phyloP scores from a whole-genome alignment of 352 stramenopile species.

The Phytophthora tubulina region DNA sequence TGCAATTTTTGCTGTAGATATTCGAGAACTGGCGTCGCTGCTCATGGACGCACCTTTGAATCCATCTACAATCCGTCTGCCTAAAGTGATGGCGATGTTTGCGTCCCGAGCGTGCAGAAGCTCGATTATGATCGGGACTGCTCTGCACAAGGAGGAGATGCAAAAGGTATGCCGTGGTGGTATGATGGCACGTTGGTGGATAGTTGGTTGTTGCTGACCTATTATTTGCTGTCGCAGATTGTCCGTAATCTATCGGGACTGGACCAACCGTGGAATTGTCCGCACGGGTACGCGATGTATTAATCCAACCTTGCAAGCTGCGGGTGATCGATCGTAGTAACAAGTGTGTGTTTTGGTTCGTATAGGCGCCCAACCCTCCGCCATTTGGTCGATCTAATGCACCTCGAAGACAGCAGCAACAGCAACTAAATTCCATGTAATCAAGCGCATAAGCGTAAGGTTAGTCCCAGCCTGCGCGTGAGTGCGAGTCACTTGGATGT shows the following conservation, averaged over 20 bases:
- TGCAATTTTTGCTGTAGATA: constrained; percentile 56
- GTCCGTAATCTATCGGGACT: constrained; percentile 91
- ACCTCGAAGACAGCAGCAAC: constrained; percentile 47
- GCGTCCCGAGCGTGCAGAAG: constrained; percentile 94
- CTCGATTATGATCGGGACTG: constrained; percentile 98
- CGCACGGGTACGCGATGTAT: constrained; percentile 72
- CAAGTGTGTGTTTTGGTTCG: background rate
- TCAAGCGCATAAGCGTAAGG: constrained; percentile 18
- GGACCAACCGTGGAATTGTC: constrained; percentile 97
- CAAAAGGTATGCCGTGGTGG: constrained; percentile 59
- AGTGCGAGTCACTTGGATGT: constrained; percentile 30
- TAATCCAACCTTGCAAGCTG: too few relatives aligned
- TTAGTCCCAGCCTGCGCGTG: constrained; percentile 10
- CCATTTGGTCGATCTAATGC: constrained; percentile 70
- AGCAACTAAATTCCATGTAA: constrained; percentile 28
- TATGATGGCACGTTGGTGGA: background rate
- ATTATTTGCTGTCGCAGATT: constrained; percentile 48
- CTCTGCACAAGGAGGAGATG: constrained; percentile 94
- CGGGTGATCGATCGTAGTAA: too few relatives aligned
- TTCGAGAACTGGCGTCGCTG: constrained; percentile 89
- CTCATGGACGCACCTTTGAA: constrained; percentile 73
- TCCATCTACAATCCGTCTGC: constrained; percentile 80
- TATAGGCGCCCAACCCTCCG: constrained; percentile 78
- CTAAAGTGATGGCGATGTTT: constrained; percentile 97
- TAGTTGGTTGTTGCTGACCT: background rate